Percentiles rank a stretch among this genome's conserved stretches.
Evolutionary conservation across 768 basidiomycete species (phyloP).

Genomic region (Pulveroboletus sp.): DNA sequence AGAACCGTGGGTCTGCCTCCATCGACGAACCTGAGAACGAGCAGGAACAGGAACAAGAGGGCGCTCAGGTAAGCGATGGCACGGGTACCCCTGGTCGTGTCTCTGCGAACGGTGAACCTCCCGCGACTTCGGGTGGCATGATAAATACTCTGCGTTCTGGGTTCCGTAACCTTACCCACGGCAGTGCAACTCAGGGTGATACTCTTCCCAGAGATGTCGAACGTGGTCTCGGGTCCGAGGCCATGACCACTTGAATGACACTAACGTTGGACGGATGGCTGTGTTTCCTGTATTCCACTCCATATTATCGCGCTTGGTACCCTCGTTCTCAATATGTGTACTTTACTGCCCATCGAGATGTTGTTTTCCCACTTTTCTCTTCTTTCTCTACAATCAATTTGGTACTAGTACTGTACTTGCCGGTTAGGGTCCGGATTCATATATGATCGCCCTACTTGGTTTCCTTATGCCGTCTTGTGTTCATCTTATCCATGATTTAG

Average conservation of each 20-base stretch:
- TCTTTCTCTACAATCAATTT: background rate
- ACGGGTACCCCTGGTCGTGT: background rate
- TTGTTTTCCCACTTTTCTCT: background rate
- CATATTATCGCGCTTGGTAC: background rate
- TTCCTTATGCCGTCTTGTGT: too few species aligned
- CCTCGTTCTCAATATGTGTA: background rate
- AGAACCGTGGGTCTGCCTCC: slow-evolving; percentile 22
- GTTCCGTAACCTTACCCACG: slow-evolving; percentile 23
- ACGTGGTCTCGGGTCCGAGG: slow-evolving; percentile 16
- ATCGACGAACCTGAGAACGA: slow-evolving; percentile 26
- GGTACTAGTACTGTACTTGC: background rate
- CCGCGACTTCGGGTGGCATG: slow-evolving; percentile 14
- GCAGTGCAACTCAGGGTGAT: slow-evolving; percentile 15
- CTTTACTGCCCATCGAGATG: background rate
- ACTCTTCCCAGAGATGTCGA: slow-evolving; percentile 30
- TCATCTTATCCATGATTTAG: too few species aligned
- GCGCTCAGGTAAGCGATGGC: background rate
- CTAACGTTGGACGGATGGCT: background rate
- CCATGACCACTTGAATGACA: slow-evolving; percentile 6
- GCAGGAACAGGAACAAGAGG: slow-evolving; percentile 16
- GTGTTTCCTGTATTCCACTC: background rate
- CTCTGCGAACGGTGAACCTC: slow-evolving; percentile 9
- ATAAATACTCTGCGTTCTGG: slow-evolving; percentile 24
- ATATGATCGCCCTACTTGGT: too few species aligned
- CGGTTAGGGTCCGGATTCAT: background rate